A percentile compares a stretch with the other conserved stretches of the same genome.
phyloP scores from a whole-genome alignment of 441 rosid genomes.

The Erodium chrysanthum region DNA sequence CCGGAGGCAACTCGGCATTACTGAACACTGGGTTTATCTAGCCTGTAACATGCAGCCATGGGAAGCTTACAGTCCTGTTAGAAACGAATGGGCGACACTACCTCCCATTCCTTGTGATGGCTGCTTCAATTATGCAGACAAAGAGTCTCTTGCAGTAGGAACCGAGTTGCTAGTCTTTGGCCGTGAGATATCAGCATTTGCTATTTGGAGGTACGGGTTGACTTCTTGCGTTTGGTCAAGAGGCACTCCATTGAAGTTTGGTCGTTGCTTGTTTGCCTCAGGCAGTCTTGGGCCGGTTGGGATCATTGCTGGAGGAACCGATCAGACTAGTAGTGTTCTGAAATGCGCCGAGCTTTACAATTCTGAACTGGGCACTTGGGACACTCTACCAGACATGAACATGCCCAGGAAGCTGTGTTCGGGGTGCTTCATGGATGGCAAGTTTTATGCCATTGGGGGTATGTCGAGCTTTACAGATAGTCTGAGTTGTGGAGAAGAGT shows the following conservation, averaged over 20 bases:
- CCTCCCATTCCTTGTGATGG: slow-evolving; percentile 41
- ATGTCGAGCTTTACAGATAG: slow-evolving; percentile 23
- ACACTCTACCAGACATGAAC: slow-evolving; percentile 37
- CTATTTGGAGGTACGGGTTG: slow-evolving; percentile 34
- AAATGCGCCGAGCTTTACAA: slow-evolving; percentile 39
- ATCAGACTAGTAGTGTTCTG: slow-evolving; percentile 28
- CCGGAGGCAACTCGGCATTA: slow-evolving; percentile 29
- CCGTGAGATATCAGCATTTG: slow-evolving; percentile 31
- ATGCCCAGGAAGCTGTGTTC: slow-evolving; percentile 40
- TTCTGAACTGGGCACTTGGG: slow-evolving; percentile 34
- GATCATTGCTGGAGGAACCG: slow-evolving; percentile 45
- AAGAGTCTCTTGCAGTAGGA: slow-evolving; percentile 54
- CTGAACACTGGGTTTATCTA: slow-evolving; percentile 50
- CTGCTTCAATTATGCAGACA: slow-evolving; percentile 41
- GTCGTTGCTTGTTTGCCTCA: slow-evolving; percentile 48
- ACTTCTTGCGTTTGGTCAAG: slow-evolving; percentile 27
- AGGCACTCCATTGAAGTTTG: slow-evolving; percentile 30
- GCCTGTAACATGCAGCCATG: slow-evolving; percentile 37
- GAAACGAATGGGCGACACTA: slow-evolving; percentile 36
- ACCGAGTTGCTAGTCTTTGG: slow-evolving; percentile 48
- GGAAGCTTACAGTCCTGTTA: slow-evolving; percentile 47
- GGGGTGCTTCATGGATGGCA: slow-evolving; percentile 49
- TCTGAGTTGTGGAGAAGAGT: slow-evolving; percentile 43
- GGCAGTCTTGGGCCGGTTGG: slow-evolving; percentile 38
- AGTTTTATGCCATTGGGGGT: slow-evolving; percentile 47